phyloP scores from a whole-genome alignment of 2,329 filamentous ascomycete species.

The Neofusicoccum sp. region DNA sequence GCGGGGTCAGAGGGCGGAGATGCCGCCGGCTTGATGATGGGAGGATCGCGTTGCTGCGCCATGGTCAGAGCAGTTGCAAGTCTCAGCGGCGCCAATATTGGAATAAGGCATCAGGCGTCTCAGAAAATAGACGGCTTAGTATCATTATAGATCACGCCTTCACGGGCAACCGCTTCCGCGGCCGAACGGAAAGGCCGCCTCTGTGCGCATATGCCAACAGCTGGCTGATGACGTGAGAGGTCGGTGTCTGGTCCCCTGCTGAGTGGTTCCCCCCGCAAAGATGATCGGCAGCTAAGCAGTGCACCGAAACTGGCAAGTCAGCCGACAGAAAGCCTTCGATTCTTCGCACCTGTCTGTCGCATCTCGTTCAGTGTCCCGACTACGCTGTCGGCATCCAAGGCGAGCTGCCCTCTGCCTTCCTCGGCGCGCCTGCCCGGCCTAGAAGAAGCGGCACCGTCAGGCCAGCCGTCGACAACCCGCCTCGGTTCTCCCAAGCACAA shows the following conservation, averaged over 20 bases:
- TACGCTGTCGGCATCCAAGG: no score
- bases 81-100: neutral
- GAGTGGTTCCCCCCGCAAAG: neutral
- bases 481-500: no score
- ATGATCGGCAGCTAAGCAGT: constrained; percentile 4
- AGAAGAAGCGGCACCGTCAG: no score
- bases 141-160: neutral
- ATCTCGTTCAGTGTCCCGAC: neutral
- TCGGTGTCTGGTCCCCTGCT: neutral
- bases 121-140: no score
- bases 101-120: no score
- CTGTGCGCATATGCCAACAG: neutral
- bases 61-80: neutral
- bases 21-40: constrained; percentile 42
- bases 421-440: no score
- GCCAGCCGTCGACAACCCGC: no score
- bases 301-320: neutral
- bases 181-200: neutral
- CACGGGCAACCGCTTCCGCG: neutral
- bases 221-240: neutral
- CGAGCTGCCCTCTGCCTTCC: no score
- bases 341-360: neutral
- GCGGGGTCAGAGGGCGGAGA: constrained; percentile 37
- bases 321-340: constrained; percentile 11
- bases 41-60: constrained; percentile 27